These are phyloP conservation scores for Diospyros kaki DNA, from an alignment of 148 eudicot species.

Conservation along the genomic window DNA sequence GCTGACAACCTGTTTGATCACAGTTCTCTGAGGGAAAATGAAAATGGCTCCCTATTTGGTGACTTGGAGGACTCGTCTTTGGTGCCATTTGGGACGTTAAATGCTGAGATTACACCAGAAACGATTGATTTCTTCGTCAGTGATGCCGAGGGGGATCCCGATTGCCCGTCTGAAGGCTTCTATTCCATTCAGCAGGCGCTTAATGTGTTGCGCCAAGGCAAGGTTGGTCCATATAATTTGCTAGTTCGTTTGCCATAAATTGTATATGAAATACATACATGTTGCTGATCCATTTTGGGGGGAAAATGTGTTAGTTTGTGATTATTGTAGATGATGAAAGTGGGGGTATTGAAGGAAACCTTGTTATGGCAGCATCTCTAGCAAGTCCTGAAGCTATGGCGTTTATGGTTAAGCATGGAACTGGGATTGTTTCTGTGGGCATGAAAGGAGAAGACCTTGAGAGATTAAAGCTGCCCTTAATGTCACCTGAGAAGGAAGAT, in stretches of 20 bases:
- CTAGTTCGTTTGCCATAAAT: background rate
- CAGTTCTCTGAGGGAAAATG: conserved; percentile 12
- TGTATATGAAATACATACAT: background rate
- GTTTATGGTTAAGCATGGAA: conserved; percentile 73
- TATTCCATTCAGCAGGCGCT: conserved; percentile 77
- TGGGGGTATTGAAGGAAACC: conserved; percentile 63
- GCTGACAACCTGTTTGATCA: conserved; percentile 28
- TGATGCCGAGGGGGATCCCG: conserved; percentile 97
- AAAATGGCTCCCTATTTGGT: conserved; percentile 32
- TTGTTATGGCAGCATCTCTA: conserved; percentile 76
- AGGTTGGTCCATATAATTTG: conserved; percentile 36
- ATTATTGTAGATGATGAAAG: conserved; percentile 85
- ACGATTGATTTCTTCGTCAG: conserved; percentile 81
- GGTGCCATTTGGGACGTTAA: conserved; percentile 41
- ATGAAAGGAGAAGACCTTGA: conserved; percentile 80
- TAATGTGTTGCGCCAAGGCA: conserved; percentile 48
- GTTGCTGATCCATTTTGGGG: conserved; percentile 4
- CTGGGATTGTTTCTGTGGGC: conserved; percentile 88
- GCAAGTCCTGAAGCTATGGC: conserved; percentile 49
- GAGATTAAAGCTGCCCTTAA: conserved; percentile 72
- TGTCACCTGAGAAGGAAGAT: conserved; percentile 67
- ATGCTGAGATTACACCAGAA: conserved; percentile 72
- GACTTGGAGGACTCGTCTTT: conserved; percentile 25
- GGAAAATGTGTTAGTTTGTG: conserved; percentile 55
- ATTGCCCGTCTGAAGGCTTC: conserved; percentile 76